Base-by-base conservation (phyloP, 2,329 filamentous ascomycete species). In the Claviceps sp. region DNA sequence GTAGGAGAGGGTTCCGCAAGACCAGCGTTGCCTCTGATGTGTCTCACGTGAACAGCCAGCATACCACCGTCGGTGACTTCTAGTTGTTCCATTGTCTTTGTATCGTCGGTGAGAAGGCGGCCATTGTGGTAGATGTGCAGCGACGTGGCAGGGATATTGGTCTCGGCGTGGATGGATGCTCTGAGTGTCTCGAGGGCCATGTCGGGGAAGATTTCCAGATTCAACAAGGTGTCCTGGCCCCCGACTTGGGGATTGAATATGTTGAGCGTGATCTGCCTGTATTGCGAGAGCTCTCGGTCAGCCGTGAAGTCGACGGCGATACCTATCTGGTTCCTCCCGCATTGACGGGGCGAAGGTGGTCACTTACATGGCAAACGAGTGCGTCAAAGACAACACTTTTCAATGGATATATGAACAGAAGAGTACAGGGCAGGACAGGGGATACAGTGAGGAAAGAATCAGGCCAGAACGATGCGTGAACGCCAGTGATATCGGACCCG, bases 71-170 rank as follows among this genome's bases (percentile, higher is more conserved):
- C 88, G 48, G 75, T 79, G 60, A 98, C 85, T 43, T 85, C 79
- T 37, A 90, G 78, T 61, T 91, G 78, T 59, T 89, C 81, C 63
- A 98, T 78, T 3, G 89, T 95, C 67, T 89, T 85, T 54, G 77
- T 70, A 61, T 90, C 84, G 68, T 89, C 84, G 58, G 74, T 77
- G 52, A 98, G 81, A 43, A 90, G 79, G 58, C 81, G 79, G 58
- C 91, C 93, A 66, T 96, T 94, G 71, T 91, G 86, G 70, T 93
- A 94, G 64, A 97, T 83, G 63, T 88, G 83, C 67, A 96, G 89
- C 47, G 84, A 76, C 45, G 75, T 73, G 18, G 82, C 77, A 30
- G 86, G 80, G 59, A 95, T 83, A 60, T 75, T 74, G 48, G 85
- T 85, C 69, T 97, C 91, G 68, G 82, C 86, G 65, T 93, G 81